These are phyloP conservation scores for Candida sithepensis DNA, from an alignment of 805 yeast species.

Conservation along the genomic window DNA sequence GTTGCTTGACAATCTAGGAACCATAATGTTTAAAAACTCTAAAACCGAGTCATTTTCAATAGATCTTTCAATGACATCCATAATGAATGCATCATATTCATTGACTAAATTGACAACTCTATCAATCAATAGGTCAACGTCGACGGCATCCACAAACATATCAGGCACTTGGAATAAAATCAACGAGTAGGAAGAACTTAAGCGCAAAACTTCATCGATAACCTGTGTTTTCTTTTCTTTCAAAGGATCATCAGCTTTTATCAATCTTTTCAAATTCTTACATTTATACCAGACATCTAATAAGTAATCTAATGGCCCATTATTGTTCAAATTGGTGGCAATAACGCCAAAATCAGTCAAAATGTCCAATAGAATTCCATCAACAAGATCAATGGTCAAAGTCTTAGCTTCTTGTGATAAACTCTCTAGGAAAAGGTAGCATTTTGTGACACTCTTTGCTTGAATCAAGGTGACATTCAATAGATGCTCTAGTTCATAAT, in stretches of 20 bases:
- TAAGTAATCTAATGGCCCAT: slow-evolving; percentile 44
- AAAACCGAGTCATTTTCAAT: slow-evolving; percentile 62
- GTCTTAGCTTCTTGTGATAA: slow-evolving; percentile 20
- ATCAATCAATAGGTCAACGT: slow-evolving; percentile 27
- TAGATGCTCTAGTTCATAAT: slow-evolving; percentile 33
- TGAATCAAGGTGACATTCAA: slow-evolving; percentile 34
- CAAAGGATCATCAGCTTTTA: slow-evolving; percentile 38
- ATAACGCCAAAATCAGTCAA: slow-evolving; percentile 50
- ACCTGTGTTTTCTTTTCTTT: slow-evolving; percentile 36
- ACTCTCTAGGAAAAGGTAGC: slow-evolving; percentile 20
- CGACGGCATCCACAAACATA: slow-evolving; percentile 43
- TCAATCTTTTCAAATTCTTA: slow-evolving; percentile 38
- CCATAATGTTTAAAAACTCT: slow-evolving; percentile 54
- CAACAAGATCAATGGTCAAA: slow-evolving; percentile 37
- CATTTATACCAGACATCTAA: slow-evolving; percentile 42
- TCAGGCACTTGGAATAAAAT: slow-evolving; percentile 70
- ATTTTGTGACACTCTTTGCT: slow-evolving; percentile 16
- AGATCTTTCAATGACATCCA: slow-evolving; percentile 54
- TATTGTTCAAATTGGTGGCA: slow-evolving; percentile 17
- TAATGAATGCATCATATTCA: slow-evolving; percentile 42
- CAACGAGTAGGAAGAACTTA: slow-evolving; percentile 59
- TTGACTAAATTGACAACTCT: slow-evolving; percentile 24
- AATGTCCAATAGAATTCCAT: slow-evolving; percentile 51
- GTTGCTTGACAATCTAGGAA: slow-evolving; percentile 40
- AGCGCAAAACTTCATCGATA: slow-evolving; percentile 45